Percentiles rank a stretch among this genome's conserved stretches.
These are phyloP conservation scores for Raphidocelis subcapitata DNA, from an alignment of 139 green algal genomes.

Conservation along the genomic window DNA sequence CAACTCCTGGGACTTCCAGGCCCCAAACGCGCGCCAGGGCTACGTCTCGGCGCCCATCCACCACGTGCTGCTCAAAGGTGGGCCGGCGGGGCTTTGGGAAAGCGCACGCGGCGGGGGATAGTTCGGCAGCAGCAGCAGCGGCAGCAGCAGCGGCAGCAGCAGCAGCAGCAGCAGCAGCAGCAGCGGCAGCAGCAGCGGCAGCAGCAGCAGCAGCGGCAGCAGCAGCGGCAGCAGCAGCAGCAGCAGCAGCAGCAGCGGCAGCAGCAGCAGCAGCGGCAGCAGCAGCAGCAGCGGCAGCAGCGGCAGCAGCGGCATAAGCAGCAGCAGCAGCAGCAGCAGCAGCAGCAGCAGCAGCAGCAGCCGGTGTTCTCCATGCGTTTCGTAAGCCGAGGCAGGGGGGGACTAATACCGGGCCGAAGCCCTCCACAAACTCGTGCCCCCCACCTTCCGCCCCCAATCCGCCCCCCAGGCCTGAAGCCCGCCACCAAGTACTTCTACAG, in stretches of 20 bases:
- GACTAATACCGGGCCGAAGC: too few species aligned
- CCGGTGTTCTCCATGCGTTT: neutral
- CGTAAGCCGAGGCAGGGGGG: too few species aligned
- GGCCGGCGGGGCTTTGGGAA: too few species aligned
- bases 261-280: neutral
- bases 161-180: neutral
- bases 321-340: conserved; percentile 1
- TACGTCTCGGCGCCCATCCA: too few species aligned
- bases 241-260: neutral
- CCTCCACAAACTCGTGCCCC: too few species aligned
- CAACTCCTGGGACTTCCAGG: too few species aligned
- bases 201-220: neutral
- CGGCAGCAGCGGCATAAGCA: neutral
- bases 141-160: neutral
- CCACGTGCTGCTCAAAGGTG: too few species aligned
- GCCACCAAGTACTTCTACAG: too few species aligned
- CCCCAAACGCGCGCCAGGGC: too few species aligned
- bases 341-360: conserved; percentile 11
- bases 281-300: conserved; percentile 13
- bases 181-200: neutral
- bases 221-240: neutral
- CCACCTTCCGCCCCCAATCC: too few species aligned
- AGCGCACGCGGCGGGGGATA: too few species aligned
- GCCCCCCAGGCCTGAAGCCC: too few species aligned
- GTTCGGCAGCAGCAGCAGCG: neutral